Evolutionary conservation across 495 filamentous ascomycete species (phyloP), one percentile per base, ranked within the genome.

Genomic region (Penicillium turbatum): DNA sequence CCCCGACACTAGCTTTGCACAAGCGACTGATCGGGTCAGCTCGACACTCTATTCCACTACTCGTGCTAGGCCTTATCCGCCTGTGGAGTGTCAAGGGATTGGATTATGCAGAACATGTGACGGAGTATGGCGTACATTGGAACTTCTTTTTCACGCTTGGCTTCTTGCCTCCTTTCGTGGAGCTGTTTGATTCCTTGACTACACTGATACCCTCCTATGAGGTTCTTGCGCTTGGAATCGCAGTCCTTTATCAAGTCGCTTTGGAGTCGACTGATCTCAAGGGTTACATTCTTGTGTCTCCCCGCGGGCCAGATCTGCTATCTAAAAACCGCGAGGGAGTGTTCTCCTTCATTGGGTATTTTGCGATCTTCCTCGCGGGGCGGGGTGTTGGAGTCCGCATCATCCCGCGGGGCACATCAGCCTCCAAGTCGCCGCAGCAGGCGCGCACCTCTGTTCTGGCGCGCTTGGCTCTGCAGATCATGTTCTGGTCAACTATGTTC

Each of bases 91-190:
- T 97, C 62, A 99, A 97, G 70, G 88, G 89, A 9, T 74, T 96
- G 19, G 91, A 97, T 63, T 97, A 97, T 65, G 91, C 91, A 2
- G 93, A 97, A 67, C 93, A 99, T 71, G 90, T 97, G 32, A 92
- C 90, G 1, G 93, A 99, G 60, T 99, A 99, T 61, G 93, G 93
- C 29, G 89, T 97, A 10, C 93, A 99, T 68, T 99, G 93, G 93
- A 99, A 99, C 69, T 99, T 99, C 69, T 99, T 99, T 75, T 97
- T 99, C 70, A 99, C 93, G 0, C 74, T 99, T 10, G 92, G 85
- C 4, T 82, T 97, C 24, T 71, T 99, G 30, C 90, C 92, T 2
- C 91, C 91, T 3, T 93, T 93, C 59, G 83, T 95, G 46, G 92
- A 92, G n/a, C 65, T 96, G 0, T 89, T 93, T 48, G 87, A 92